phyloP scores from a whole-genome alignment of 768 basidiomycete genomes.

The Terana coerulea region DNA sequence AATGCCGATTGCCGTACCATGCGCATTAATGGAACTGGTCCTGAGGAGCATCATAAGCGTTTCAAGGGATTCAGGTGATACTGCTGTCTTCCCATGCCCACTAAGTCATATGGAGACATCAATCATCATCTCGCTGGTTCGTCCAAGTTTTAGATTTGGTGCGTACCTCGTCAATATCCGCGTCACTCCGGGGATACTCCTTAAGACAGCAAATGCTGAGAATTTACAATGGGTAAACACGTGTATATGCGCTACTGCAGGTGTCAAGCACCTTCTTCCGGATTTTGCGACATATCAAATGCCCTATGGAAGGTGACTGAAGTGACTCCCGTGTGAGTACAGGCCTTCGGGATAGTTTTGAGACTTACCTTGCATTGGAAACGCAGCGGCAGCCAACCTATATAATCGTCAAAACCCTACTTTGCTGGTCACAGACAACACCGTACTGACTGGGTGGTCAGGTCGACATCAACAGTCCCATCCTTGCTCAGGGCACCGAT shows the following conservation, averaged over 20 bases:
- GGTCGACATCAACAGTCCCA: constrained; percentile 55
- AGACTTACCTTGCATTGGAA: constrained; percentile 56
- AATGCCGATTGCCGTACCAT: constrained; percentile 34
- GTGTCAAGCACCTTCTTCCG: constrained; percentile 45
- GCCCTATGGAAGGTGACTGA: constrained; percentile 16
- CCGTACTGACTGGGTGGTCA: constrained; percentile 46
- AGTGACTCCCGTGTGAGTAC: too few species aligned
- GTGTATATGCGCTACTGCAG: neutral
- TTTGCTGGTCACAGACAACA: neutral
- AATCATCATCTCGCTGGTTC: neutral
- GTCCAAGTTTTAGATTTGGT: neutral
- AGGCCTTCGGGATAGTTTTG: too few species aligned
- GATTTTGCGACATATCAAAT: constrained; percentile 65
- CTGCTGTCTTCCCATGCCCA: constrained; percentile 46
- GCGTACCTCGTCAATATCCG: constrained; percentile 73
- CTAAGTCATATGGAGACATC: constrained; percentile 27
- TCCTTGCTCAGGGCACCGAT: constrained; percentile 56
- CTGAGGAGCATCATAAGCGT: neutral
- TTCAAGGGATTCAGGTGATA: constrained; percentile 10
- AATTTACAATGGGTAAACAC: constrained; percentile 30
- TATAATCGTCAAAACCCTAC: neutral
- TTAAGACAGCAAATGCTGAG: constrained; percentile 39
- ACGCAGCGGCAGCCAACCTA: constrained; percentile 55
- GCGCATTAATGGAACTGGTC: neutral
- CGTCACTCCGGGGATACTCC: constrained; percentile 59